phyloP scores from a whole-genome alignment of 2,329 filamentous ascomycete genomes.

The Pseudogymnoascus sp. region DNA sequence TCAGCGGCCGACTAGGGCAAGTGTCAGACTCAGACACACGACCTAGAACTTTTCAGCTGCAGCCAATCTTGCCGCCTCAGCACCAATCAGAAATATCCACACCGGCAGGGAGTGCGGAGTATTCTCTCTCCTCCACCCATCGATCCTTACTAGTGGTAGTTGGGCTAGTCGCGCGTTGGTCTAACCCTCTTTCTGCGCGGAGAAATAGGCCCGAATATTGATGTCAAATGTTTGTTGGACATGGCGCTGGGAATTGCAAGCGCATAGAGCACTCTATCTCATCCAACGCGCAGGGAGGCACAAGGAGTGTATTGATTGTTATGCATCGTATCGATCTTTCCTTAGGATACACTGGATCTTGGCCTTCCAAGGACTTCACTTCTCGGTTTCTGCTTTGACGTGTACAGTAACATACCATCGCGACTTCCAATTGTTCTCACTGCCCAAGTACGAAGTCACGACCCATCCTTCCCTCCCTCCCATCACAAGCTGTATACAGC shows the following conservation, averaged over 20 bases:
- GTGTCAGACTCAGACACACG: conserved; percentile 1
- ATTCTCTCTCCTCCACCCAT: not conserved
- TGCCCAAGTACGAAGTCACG: not conserved
- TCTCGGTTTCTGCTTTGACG: not conserved
- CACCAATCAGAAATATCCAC: not conserved
- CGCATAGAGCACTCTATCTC: not conserved
- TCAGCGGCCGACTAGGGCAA: not conserved
- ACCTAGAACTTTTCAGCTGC: not conserved
- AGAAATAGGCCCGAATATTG: conserved; percentile 5
- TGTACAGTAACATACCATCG: not conserved
- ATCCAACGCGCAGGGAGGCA: not conserved
- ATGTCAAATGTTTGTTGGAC: not conserved
- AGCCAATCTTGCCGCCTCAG: conserved; percentile 1
- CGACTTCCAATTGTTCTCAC: not conserved
- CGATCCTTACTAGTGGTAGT: not conserved
- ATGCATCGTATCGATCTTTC: not conserved
- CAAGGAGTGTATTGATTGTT: not conserved
- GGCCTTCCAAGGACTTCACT: not conserved
- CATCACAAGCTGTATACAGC: not conserved
- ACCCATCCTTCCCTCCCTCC: not conserved
- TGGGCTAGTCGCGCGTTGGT: not conserved
- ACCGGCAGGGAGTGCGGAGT: not conserved
- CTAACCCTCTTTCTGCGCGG: not conserved
- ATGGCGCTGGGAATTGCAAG: not conserved
- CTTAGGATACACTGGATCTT: not conserved